Percentiles rank a stretch among this genome's conserved stretches.
phyloP scores from a whole-genome alignment of 768 basidiomycete species.

The Leccinum boreale region DNA sequence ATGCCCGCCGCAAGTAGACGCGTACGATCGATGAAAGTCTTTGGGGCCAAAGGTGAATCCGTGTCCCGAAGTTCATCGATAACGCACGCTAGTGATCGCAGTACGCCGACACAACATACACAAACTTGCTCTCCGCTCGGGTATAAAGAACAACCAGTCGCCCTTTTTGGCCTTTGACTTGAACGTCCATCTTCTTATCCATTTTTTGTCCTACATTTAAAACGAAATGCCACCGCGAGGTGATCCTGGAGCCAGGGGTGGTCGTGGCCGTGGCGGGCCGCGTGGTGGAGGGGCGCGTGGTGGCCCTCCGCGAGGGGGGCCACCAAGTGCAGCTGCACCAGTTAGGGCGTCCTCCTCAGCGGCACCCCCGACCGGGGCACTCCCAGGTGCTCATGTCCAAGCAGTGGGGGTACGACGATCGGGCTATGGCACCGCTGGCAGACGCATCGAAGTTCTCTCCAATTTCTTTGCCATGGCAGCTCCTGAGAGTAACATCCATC shows the following conservation, averaged over 20 bases:
- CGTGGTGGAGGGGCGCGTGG: constrained; percentile 27
- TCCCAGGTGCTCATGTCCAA: constrained; percentile 37
- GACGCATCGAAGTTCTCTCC: constrained; percentile 37
- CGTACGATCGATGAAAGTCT: background rate
- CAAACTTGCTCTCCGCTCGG: constrained; percentile 18
- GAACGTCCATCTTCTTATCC: constrained; percentile 16
- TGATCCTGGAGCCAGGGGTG: constrained; percentile 24
- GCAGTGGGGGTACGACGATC: constrained; percentile 70
- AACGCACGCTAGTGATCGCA: constrained; percentile 6
- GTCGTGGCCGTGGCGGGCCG: constrained; percentile 25
- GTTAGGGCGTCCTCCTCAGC: constrained; percentile 13
- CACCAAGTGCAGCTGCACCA: constrained; percentile 15
- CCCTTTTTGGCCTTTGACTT: constrained; percentile 11
- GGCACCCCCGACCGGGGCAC: constrained; percentile 31
- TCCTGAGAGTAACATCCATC: constrained; percentile 62
- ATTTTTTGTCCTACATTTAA: background rate
- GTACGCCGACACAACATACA: constrained; percentile 21
- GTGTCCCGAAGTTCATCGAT: background rate
- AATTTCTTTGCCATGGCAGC: constrained; percentile 68
- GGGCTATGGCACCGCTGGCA: constrained; percentile 58
- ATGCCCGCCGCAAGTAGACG: background rate
- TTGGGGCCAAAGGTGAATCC: background rate
- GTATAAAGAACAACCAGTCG: constrained; percentile 20
- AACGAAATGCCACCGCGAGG: constrained; percentile 39
- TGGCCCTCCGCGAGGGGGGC: constrained; percentile 30